Evolutionary conservation across 2,329 filamentous ascomycete genomes (phyloP), one percentile per base, ranked within the genome.

Genomic region (Pestalotiopsis sp.): DNA sequence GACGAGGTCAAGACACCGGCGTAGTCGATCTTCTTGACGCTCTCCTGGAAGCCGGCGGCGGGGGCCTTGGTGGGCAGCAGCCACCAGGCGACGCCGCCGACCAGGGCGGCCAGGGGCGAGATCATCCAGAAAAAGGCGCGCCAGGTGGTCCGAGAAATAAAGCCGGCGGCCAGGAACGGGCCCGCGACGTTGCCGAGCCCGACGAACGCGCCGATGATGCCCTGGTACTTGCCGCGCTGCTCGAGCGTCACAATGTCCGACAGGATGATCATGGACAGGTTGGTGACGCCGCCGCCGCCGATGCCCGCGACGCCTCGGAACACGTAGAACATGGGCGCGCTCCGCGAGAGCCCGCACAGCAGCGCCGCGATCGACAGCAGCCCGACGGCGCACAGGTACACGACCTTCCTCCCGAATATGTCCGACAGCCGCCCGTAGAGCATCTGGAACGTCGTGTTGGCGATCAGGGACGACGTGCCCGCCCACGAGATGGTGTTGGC

Each of bases 361-460:
- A 81, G 52, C 14, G 80, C 78, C 0, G 78, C 80, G 0, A 78
- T 4, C 0, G 74, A 75, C 20, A 81, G 74, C 1, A 80, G 64
- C 0, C 65, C 73, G 9, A 81, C 59, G 13, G 74, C 78, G 0
- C 74, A 70, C 0, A 82, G 60, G 0, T 80, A 73, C 17, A 80
- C 68, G 0, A 74, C 74, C 65, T 81, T 82, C 0, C 80, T 72
- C 1, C 80, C 80, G 3, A 80, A 79, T 0, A 82, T 90, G 75
- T 94, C 91, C 0, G 90, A 92, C 3, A 93, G 82, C 1, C 91
- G 87, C 1, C 91, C 91, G 73, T 92, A 92, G 0, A 94, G 83
- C 0, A 91, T 91, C 75, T 93, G 90, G 66, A 93, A 91, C 1
- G 91, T 90, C 1, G 91, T 93, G 5, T 87, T 78, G 0, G 81